Evolutionary conservation across 768 basidiomycete species (phyloP), one percentile per base, ranked within the genome.

Genomic region (Naganishia antarctica): DNA sequence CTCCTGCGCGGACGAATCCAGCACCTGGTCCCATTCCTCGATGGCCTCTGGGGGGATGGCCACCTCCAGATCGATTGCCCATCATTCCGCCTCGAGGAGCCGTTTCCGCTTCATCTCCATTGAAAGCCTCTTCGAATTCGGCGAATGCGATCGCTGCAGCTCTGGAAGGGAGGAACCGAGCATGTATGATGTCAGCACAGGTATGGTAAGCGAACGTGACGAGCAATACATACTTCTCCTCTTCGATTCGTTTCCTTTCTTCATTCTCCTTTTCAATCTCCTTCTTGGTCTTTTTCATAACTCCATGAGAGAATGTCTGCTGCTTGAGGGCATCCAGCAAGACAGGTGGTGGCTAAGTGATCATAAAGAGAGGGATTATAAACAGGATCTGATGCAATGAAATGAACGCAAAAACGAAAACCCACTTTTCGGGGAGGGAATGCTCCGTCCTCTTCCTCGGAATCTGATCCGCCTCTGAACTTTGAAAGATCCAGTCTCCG

Each of bases 201-300:
- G 29, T 25, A 28, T 26, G 21, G 3, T 9, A 3, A 6, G 6
- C 21, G n/a, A 57, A 15, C 12, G n/a, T 1, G 23, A 25, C 13
- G 21, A 2, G 34, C 4, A 51, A 34, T 21, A 61, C 62, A 26
- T 41, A 70, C 70, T 74, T 68, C 58, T 78, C 77, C 40, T 78
- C 74, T 67, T 82, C 84, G 71, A 86, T 86, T 79, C 69, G 62
- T 63, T 91, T 96, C 41, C 86, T 87, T 72, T 93, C 91, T 37
- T 90, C 93, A 51, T 87, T 87, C 71, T 97, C 93, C 72, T 86
- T 86, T 74, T 98, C 96, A 71, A 88, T 88, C 79, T 98, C 93
- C 68, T 89, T 82, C 64, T 87, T 86, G 16, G 91, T 91, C 80
- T 98, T 97, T 65, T 86, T 85, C 59, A 87, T 84, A 40, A 84